A percentile compares a stretch with the other conserved stretches of the same genome.
phyloP scores from a whole-genome alignment of 768 basidiomycete genomes.

The Boletus reticulatus region DNA sequence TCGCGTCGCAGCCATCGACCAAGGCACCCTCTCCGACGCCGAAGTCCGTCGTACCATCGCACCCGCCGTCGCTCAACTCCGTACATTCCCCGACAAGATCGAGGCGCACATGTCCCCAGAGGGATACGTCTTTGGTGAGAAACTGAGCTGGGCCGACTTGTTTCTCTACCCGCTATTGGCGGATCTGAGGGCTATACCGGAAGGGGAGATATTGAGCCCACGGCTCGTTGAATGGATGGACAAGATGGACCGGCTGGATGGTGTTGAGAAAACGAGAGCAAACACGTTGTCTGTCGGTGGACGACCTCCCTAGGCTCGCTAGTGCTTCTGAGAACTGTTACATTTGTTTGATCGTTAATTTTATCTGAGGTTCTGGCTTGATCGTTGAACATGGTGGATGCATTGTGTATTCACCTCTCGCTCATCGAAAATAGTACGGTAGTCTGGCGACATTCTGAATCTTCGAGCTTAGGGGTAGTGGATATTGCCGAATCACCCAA shows the following conservation, averaged over 20 bases:
- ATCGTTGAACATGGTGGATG: no score
- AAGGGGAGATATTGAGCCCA: conserved; percentile 23
- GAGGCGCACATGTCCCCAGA: conserved; percentile 26
- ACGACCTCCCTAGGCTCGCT: conserved; percentile 16
- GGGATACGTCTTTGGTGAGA: conserved; percentile 29
- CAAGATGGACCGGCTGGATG: conserved; percentile 23
- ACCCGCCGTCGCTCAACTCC: conserved; percentile 16
- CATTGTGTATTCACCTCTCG: neutral
- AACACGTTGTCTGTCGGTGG: conserved; percentile 28
- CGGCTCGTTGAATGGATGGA: conserved; percentile 26
- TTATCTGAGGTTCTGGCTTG: no score
- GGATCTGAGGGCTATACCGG: conserved; percentile 27
- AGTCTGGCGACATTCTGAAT: no score
- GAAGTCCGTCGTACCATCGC: conserved; percentile 21
- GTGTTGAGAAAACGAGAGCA: conserved; percentile 19
- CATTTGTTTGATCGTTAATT: neutral
- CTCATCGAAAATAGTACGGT: no score
- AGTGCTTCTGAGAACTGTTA: neutral
- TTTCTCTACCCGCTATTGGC: conserved; percentile 33
- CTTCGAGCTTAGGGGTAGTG: no score
- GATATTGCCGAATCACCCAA: no score
- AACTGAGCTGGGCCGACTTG: conserved; percentile 33
- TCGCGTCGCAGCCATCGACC: conserved; percentile 28
- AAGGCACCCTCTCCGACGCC: conserved; percentile 18
- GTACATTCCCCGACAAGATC: conserved; percentile 11